Conservation (phyloP, 2,329 filamentous ascomycete species). For the Didymella glomerata region DNA sequence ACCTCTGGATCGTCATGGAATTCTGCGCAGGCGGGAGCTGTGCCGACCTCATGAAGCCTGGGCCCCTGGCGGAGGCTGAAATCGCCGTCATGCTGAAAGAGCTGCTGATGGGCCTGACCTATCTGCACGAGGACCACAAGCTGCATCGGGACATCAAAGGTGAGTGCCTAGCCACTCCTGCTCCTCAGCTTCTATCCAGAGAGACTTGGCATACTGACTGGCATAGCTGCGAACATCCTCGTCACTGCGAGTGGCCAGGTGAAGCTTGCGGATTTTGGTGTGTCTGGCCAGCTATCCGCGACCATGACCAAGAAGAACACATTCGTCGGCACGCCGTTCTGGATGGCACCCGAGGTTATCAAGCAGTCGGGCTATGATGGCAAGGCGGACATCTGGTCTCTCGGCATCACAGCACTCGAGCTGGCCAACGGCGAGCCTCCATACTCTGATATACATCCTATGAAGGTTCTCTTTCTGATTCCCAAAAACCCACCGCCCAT, state of each 20-base stretch:
- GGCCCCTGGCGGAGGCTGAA: conserved; percentile 89
- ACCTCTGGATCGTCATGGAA: conserved; percentile 99
- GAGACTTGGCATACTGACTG: conserved; percentile 9
- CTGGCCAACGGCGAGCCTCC: conserved; percentile 91
- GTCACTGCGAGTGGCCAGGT: conserved; percentile 91
- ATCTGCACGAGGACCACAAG: conserved; percentile 94
- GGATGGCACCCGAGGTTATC: conserved; percentile 99
- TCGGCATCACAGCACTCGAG: conserved; percentile 93
- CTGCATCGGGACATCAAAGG: conserved; percentile 96
- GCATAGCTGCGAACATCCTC: conserved; percentile 86
- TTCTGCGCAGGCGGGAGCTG: conserved; percentile 98
- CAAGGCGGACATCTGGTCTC: conserved; percentile 97
- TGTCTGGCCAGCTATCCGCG: conserved; percentile 92
- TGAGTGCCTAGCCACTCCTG: conserved; percentile 50
- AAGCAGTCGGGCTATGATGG: conserved; percentile 98
- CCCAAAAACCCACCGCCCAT: conserved; percentile 90
- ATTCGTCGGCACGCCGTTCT: conserved; percentile 97
- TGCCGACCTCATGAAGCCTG: conserved; percentile 93
- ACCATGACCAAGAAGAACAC: conserved; percentile 99
- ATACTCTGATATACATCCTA: conserved; percentile 95
- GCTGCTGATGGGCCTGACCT: conserved; percentile 87
- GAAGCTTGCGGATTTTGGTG: conserved; percentile 96
- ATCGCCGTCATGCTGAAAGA: conserved; percentile 96
- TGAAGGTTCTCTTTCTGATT: conserved; percentile 97
- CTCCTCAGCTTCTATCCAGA: background rate